Base-by-base conservation (phyloP, 2,329 filamentous ascomycete genomes). In the Sclerotinia subarctica region DNA sequence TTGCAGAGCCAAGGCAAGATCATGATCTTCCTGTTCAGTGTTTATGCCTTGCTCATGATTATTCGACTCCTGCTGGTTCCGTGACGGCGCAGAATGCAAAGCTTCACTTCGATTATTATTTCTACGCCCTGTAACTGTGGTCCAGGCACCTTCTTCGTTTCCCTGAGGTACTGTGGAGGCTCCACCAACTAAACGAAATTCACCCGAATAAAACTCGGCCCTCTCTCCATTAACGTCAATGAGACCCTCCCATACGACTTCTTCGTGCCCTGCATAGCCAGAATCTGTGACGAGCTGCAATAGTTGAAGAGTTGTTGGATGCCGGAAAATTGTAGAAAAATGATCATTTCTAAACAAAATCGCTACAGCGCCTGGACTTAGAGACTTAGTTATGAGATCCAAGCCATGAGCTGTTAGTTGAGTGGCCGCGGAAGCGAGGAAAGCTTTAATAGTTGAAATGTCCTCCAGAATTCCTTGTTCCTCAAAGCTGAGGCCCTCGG, bases 291-390 rank as follows among this genome's bases (percentile, higher is more conserved):
- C 93, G 3, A 99, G 81, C 0, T 91, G 93, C 71, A 94, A 86
- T 1, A 98, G 83, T 72, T 91, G 85, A 52, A 87, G 83, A 0
- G 89, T 92, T 56, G 88, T 82, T 0, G 94, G 93, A 74, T 98
- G 93, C 70, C 94, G 92, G 79, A 96, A 97, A 0, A 99, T 79
- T 0, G 94, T 98, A 53, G 93, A 93, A 76, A 99, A 99, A 77
- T 99, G 95, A 76, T 99, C 94, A 74, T 99, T 99, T 35, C 95
- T 88, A 81, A 99, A 99, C 1, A 99, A 80, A 62, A 99, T 98
- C 0, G 92, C 92, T 70, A 97, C 87, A 1, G 90, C 88, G 1
- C 93, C 94, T 1, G 93, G 90, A 17, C 85, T 81, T 68, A 97
- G 84, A 7, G 85, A 88, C 63, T 87, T 86, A 0, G 84, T 85